Percentiles rank a stretch among this genome's conserved stretches.
phyloP scores from a whole-genome alignment of 2,329 filamentous ascomycete species.

The Diaporthe eres region DNA sequence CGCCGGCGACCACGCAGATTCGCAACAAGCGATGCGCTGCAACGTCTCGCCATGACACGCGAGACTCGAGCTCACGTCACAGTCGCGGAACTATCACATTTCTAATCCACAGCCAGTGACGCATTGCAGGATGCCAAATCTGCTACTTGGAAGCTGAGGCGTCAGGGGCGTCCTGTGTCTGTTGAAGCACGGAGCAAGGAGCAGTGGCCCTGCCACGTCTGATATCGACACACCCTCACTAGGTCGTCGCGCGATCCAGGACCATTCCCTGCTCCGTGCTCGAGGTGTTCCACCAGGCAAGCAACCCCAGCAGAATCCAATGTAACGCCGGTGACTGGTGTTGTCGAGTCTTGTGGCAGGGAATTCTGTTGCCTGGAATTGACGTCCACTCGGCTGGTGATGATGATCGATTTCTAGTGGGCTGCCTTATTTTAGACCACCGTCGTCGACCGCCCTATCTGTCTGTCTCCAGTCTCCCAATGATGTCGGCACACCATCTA shows the following conservation, averaged over 20 bases:
- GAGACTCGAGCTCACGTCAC: background rate
- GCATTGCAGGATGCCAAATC: background rate
- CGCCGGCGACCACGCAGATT: background rate
- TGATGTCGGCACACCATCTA: background rate
- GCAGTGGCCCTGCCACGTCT: background rate
- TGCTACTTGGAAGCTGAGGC: too few species aligned
- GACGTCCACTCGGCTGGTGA: slow-evolving; percentile 1
- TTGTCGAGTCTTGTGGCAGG: slow-evolving; percentile 16
- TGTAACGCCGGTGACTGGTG: slow-evolving; percentile 10
- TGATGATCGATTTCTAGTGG: background rate
- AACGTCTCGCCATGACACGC: background rate
- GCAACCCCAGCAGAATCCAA: background rate
- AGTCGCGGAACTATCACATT: background rate
- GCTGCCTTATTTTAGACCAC: slow-evolving; percentile 11
- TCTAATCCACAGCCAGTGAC: background rate
- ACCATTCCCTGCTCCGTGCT: slow-evolving; percentile 4
- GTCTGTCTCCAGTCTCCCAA: background rate
- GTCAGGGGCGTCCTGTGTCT: background rate
- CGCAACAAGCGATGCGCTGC: background rate
- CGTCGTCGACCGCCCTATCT: background rate
- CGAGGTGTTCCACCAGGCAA: background rate
- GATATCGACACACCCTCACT: slow-evolving; percentile 10
- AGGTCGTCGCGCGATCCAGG: background rate
- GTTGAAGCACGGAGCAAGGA: too few species aligned
- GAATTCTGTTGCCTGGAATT: slow-evolving; percentile 35